phyloP scores from a whole-genome alignment of 148 eudicot genomes.

The Rhododendron griersonianum region DNA sequence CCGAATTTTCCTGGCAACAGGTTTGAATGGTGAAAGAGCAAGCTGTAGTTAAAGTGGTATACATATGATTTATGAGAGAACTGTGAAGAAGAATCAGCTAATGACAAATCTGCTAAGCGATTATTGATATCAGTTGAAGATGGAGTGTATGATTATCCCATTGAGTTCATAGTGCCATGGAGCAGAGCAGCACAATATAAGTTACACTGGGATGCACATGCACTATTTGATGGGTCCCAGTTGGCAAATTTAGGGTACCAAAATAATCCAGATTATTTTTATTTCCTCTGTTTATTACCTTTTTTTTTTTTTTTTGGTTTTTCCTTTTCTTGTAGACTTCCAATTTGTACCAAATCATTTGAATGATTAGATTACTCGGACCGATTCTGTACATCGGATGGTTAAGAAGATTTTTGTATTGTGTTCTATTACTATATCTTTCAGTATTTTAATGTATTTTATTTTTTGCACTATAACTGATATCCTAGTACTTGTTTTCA shows the following conservation, averaged over 20 bases:
- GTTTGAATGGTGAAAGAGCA: conserved; percentile 8
- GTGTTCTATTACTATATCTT: background rate
- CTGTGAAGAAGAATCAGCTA: background rate
- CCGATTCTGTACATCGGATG: background rate
- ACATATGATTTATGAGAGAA: background rate
- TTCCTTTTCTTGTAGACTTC: background rate
- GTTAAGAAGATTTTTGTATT: background rate
- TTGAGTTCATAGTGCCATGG: background rate
- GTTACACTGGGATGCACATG: background rate
- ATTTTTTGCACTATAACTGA: too few relatives aligned
- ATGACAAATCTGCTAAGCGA: background rate
- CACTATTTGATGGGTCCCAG: background rate
- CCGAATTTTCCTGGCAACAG: conserved; percentile 3
- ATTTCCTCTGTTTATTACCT: background rate
- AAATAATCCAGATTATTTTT: background rate
- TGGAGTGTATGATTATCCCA: background rate
- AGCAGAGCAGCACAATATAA: background rate
- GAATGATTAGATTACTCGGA: background rate
- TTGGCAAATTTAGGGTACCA: background rate
- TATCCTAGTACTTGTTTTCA: too few relatives aligned
- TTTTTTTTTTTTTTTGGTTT: background rate
- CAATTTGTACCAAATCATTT: background rate
- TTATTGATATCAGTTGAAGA: conserved; percentile 1
- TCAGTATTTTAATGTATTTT: background rate
- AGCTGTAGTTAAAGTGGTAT: conserved; percentile 3